Evolutionary conservation across 2,329 filamentous ascomycete genomes (phyloP).

Genomic region (Fonsecaea nubica): DNA sequence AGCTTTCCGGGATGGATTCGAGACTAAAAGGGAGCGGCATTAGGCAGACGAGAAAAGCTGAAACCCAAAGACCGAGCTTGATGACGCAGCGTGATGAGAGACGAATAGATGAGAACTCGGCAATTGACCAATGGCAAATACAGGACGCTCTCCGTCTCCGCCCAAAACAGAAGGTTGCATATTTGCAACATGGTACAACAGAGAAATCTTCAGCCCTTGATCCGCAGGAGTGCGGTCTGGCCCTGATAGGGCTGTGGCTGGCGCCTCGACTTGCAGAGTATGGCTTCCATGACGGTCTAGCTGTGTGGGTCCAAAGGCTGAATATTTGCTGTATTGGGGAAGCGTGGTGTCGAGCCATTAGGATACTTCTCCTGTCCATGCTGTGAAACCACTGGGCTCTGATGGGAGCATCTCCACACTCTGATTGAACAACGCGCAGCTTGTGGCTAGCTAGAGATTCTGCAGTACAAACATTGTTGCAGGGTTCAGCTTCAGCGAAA

Average conservation of each 20-base stretch:
- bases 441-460: neutral
- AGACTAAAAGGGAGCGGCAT: neutral
- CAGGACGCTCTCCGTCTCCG: neutral
- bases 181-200: neutral
- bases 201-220: neutral
- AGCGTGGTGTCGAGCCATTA: neutral
- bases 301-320: neutral
- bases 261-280: neutral
- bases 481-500: neutral
- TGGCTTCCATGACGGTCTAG: neutral
- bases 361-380: neutral
- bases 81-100: neutral
- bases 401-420: neutral
- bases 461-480: neutral
- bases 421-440: neutral
- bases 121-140: neutral
- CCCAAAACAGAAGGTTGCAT: neutral
- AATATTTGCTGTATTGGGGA: neutral
- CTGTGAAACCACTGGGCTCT: neutral
- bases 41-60: slow-evolving; percentile 1
- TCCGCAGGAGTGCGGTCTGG: neutral
- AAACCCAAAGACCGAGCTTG: neutral
- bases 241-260: neutral
- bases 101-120: neutral
- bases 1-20: neutral